Evolutionary conservation across 306 rosid species (phyloP), one percentile per base, ranked within the genome.

Genomic region (Quercus parvula): DNA sequence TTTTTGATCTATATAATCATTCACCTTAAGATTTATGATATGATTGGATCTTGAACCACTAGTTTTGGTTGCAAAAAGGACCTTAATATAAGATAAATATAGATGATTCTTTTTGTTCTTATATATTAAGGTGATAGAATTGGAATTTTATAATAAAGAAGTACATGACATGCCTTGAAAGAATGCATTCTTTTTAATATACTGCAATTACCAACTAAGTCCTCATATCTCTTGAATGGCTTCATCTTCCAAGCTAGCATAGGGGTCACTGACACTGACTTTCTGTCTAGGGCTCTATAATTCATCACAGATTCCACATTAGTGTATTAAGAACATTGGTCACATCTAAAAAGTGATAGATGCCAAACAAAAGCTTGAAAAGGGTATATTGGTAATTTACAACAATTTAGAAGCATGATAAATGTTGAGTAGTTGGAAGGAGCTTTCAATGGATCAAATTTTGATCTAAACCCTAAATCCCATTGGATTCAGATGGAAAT

Each of bases 81-180:
- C 5, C 5, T 10, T 2, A 20, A 25, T 13, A 59, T 9, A 59
- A 27, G 31, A 24, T 24, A 4, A 59, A 25, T 12, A 22, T 24
- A 20, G 14, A 2, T 9, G 25, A 3, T 59, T 59, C 27, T 11
- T 59, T 10, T 59, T 22, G 33, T 10, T 59, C 31, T 12, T 24
- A 25, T 22, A 64, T 28, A 64, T 28, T 28, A 5, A n/a, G 1
- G 18, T 59, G 15, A 63, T 64, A 64, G 46, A 30, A 30, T 61
- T 61, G 28, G 18, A 17, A 22, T 70, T 20, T 13, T 70, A 4
- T 6, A 31, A 56, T 67, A 38, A 46, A 66, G 18, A 15, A n/a
- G 75, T 63, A 70, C 77, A 41, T 78, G 77, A 10, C 15, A 46
- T 71, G 46, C 70, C 70, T 56, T 2, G 77, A 18, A 70, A 52